Percentiles rank a stretch among this genome's conserved stretches.
Evolutionary conservation across 2,329 filamentous ascomycete species (phyloP).

Genomic region (Curvularia lunata): DNA sequence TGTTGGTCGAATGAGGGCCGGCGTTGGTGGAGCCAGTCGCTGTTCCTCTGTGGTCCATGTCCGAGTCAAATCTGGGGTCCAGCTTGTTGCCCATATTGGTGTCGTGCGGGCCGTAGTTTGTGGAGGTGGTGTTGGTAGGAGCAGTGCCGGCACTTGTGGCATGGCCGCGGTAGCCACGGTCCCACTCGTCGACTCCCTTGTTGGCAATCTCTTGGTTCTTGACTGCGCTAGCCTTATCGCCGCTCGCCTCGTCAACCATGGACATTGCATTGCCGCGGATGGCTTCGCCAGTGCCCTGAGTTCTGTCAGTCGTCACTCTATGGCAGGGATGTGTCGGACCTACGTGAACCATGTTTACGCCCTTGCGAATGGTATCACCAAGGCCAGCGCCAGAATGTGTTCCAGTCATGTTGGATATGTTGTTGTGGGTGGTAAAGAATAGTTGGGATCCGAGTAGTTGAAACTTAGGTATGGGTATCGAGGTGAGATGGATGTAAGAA

Average conservation of each 20-base stretch:
- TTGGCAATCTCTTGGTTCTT: slow-evolving; percentile 43
- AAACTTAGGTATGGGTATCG: slow-evolving; percentile 2
- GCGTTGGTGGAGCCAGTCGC: slow-evolving; percentile 31
- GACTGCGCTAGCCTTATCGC: slow-evolving; percentile 36
- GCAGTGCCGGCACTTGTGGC: slow-evolving; percentile 40
- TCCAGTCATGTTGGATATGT: slow-evolving; percentile 31
- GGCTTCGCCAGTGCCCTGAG: slow-evolving; percentile 47
- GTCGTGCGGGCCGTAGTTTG: slow-evolving; percentile 42
- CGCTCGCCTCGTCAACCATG: slow-evolving; percentile 42
- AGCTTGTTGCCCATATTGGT: slow-evolving; percentile 43
- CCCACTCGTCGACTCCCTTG: slow-evolving; percentile 45
- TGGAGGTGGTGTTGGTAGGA: slow-evolving; percentile 29
- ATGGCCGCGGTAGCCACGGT: slow-evolving; percentile 42
- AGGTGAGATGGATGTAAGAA: neutral
- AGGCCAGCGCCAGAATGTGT: slow-evolving; percentile 31
- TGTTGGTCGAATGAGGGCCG: slow-evolving; percentile 38
- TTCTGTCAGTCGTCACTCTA: slow-evolving; percentile 15
- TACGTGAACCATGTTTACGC: slow-evolving; percentile 46
- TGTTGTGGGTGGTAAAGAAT: neutral
- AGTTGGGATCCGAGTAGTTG: neutral
- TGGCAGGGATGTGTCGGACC: slow-evolving; percentile 8
- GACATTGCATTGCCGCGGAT: slow-evolving; percentile 49
- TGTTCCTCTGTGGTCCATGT: slow-evolving; percentile 30
- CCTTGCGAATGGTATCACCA: slow-evolving; percentile 44
- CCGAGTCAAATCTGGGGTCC: slow-evolving; percentile 42